These are phyloP conservation scores for Ceratocystis eucalypticola DNA, from an alignment of 2,329 filamentous ascomycete species.

Conservation along the genomic window DNA sequence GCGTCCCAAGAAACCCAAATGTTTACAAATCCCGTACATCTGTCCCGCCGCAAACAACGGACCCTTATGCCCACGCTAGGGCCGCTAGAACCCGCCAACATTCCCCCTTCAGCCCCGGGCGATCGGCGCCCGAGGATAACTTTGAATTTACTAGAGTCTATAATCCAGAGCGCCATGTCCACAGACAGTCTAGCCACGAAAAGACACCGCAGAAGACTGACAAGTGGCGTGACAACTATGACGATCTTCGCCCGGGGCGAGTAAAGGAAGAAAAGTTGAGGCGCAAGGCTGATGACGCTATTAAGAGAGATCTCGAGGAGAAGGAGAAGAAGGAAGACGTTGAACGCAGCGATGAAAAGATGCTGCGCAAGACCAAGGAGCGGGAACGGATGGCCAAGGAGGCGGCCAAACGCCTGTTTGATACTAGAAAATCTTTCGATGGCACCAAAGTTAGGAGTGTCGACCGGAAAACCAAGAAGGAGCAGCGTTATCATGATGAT, in stretches of 20 bases:
- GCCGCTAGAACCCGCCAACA: not conserved
- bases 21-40: constrained; percentile 21
- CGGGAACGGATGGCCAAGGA: constrained; percentile 25
- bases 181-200: constrained; percentile 7
- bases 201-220: constrained; percentile 7
- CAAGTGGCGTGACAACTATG: constrained; percentile 7
- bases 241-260: constrained; percentile 22
- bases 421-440: not conserved
- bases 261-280: constrained; percentile 27
- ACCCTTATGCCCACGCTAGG: not conserved
- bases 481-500: not conserved
- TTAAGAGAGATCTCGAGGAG: constrained; percentile 30
- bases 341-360: constrained; percentile 26
- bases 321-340: constrained; percentile 25
- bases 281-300: constrained; percentile 23
- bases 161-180: not conserved
- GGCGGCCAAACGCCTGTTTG: not conserved
- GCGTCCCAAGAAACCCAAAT: constrained; percentile 26
- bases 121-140: not conserved
- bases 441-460: not conserved
- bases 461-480: constrained; percentile 5
- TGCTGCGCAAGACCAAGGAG: constrained; percentile 24
- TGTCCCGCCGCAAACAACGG: not conserved
- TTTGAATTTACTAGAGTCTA: not conserved
- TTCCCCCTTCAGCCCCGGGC: not conserved